Base-by-base conservation (phyloP, 106 monocot species). In the Chionographis japonica region DNA sequence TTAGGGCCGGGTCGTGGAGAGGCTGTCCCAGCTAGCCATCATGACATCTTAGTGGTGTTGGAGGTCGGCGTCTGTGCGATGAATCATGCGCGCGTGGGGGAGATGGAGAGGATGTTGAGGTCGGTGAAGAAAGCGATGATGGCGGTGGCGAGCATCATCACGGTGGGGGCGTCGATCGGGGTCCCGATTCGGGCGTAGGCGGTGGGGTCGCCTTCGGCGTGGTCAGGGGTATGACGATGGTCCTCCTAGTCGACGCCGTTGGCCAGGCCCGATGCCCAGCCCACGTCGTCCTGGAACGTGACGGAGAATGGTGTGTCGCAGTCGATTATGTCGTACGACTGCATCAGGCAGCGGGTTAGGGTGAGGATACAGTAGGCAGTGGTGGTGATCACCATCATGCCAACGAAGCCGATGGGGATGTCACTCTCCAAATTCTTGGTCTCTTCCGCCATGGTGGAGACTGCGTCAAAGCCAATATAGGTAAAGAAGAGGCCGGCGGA, bases 261-360 rank as follows among this genome's bases (percentile, higher is more conserved):
- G 9, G 84, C 90, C 3, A 91, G 84, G 84, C 84, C 84, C 73
- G 87, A 78, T 37, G 90, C 90, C 90, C 90, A 91, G 51, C 72
- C 74, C 84, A 91, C 90, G 0, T 74, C 77, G 3, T 27, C 65
- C 50, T 66, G 4, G 74, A 91, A 91, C 14, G 90, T 87, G 5
- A 84, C 79, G 2, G 90, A 91, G 75, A 84, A 91, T 1, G 90
- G 84, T 8, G 90, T 87, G 55, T 91, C 78, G 0, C 27, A 17
- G 58, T 91, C 87, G 67, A 91, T 82, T 0, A 63, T 0, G 0
- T 61, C 0, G 76, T 81, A 84, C 2, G 78, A 75, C 69, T 77
- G 79, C 90, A 91, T 87, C 15, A 87, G 68, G 73, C 87, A 91
- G 14, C 87, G 84, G 8, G 76, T 77, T 36, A 82, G 15, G 13